Base-by-base conservation (phyloP, 257 asterid species). In the Nicotiana sylvestris region DNA sequence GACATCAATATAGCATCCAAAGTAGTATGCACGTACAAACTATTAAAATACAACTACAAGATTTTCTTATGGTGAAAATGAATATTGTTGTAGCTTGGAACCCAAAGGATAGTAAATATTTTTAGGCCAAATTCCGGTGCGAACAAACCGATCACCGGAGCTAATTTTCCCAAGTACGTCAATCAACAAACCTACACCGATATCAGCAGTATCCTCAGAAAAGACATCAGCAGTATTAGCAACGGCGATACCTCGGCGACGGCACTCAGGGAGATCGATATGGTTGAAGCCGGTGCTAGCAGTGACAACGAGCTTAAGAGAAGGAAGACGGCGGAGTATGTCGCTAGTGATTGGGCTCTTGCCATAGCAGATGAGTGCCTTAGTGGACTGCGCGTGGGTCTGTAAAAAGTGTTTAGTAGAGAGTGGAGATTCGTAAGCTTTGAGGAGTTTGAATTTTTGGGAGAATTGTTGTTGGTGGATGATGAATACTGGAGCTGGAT, bases 121-220 rank as follows among this genome's bases (percentile, higher is more conserved):
- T n/a, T 11, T 53, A 21, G 86, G 70, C 88, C 86, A 85, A 80
- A 15, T 53, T 27, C 84, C 80, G 4, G 68, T 25, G 27, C 86
- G 81, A 53, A 85, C 83, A 60, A 82, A 72, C 33, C 86, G 70
- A 68, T 85, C 84, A 6, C 76, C 86, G 9, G 85, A 79, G 84
- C 87, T 86, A 49, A 91, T 80, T 83, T 74, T 90, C 82, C 97
- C 84, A 37, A 87, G 33, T 57, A 91, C 89, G 55, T 87, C 92
- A 80, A 92, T 80, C 82, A 89, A 85, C 43, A 90, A 87, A 66
- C 95, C 95, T 68, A 91, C 94, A 13, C 91, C 95, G 4, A 85
- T 72, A 77, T 92, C 93, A 5, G 97, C 95, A 33, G 85, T 92
- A 53, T 92, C 95, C 1, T 81, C 85, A 66, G 92, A 91, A 81